These are phyloP conservation scores for Eustoma russellianum DNA, from an alignment of 257 asterid genomes.

Conservation along the genomic window DNA sequence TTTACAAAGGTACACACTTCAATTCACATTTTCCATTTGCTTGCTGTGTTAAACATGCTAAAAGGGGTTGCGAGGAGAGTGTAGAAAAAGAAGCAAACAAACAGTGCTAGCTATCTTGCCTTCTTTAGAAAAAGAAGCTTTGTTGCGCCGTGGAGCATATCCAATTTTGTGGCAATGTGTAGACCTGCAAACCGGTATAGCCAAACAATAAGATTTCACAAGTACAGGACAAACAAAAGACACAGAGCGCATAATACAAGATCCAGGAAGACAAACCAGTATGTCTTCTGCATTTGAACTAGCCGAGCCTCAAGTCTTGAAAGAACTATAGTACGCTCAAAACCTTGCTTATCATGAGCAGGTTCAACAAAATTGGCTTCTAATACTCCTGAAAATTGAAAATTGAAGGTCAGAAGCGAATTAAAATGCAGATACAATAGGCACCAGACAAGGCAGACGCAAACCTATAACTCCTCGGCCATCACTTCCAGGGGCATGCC, in stretches of 20 bases:
- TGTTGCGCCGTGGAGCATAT: conserved; percentile 58
- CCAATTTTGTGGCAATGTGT: conserved; percentile 73
- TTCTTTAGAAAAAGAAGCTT: conserved; percentile 24
- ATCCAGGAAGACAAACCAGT: conserved; percentile 51
- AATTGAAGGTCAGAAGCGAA: conserved; percentile 14
- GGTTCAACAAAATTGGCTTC: conserved; percentile 99
- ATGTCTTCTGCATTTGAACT: conserved; percentile 65
- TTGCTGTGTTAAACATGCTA: not conserved
- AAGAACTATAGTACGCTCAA: conserved; percentile 88
- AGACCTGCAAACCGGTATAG: conserved; percentile 42
- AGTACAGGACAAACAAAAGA: conserved; percentile 3
- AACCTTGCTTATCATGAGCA: conserved; percentile 97
- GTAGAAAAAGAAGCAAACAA: not conserved
- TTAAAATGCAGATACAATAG: conserved; percentile 9
- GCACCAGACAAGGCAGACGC: conserved; percentile 9
- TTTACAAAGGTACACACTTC: too few relatives aligned
- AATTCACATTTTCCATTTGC: not conserved
- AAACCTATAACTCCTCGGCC: conserved; percentile 99
- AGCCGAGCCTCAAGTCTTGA: conserved; percentile 71
- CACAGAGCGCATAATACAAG: conserved; percentile 8
- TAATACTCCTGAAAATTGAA: conserved; percentile 51
- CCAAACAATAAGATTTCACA: conserved; percentile 5
- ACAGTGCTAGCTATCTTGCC: conserved; percentile 24
- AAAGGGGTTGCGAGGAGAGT: not conserved
- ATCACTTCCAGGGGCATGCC: conserved; percentile 96